Evolutionary conservation across 441 rosid species (phyloP).

Genomic region (Populus trichocarpa): DNA sequence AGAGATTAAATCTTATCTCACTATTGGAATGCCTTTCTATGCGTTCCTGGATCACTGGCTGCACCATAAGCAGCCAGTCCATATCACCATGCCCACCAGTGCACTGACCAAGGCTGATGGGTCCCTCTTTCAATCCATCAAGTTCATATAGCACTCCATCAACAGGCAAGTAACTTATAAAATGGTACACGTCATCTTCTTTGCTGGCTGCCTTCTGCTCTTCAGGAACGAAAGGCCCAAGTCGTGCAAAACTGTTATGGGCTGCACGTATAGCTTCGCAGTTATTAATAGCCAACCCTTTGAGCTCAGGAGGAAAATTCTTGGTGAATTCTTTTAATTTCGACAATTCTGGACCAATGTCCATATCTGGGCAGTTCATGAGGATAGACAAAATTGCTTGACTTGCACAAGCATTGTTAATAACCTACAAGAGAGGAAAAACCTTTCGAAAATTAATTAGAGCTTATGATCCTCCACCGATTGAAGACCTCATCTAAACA

Average conservation of each 20-base stretch:
- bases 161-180: slow-evolving; percentile 87
- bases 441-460: background rate
- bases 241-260: slow-evolving; percentile 95
- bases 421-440: slow-evolving; percentile 17
- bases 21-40: slow-evolving; percentile 84
- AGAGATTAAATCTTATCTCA: slow-evolving; percentile 91
- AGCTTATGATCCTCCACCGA: background rate
- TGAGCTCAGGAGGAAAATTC: slow-evolving; percentile 91
- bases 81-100: slow-evolving; percentile 49
- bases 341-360: slow-evolving; percentile 79
- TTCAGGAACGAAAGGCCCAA: slow-evolving; percentile 89
- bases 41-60: slow-evolving; percentile 91
- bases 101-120: slow-evolving; percentile 86
- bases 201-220: slow-evolving; percentile 82
- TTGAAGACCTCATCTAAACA: slow-evolving; percentile 4
- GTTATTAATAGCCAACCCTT: slow-evolving; percentile 96
- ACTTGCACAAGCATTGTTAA: slow-evolving; percentile 96
- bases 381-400: slow-evolving; percentile 94
- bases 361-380: slow-evolving; percentile 85
- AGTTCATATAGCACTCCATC: slow-evolving; percentile 92
- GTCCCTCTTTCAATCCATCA: slow-evolving; percentile 95
- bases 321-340: slow-evolving; percentile 82
- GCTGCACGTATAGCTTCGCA: slow-evolving; percentile 88
- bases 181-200: slow-evolving; percentile 95
- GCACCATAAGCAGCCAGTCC: slow-evolving; percentile 87